phyloP scores from a whole-genome alignment of 2,329 filamentous ascomycete species.

The Epichloe elymi region DNA sequence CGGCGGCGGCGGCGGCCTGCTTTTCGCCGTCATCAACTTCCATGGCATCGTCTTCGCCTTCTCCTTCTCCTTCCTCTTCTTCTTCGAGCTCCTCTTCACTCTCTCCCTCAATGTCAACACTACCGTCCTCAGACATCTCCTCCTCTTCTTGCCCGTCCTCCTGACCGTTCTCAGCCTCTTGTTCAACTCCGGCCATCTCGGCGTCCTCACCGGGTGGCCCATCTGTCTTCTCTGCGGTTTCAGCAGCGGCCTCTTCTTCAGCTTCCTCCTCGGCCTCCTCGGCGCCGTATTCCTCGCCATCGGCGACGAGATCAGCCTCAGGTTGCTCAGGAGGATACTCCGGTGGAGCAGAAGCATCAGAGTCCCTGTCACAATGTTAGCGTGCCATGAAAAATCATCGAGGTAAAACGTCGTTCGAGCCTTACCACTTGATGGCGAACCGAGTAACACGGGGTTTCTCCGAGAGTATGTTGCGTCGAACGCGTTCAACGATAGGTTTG shows the following conservation, averaged over 20 bases:
- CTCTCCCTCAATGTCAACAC: constrained; percentile 68
- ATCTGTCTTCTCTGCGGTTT: constrained; percentile 31
- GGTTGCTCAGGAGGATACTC: constrained; percentile 97
- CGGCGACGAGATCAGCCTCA: constrained; percentile 74
- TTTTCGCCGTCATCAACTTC: constrained; percentile 33
- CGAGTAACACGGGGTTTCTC: constrained; percentile 96
- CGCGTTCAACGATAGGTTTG: constrained; percentile 85
- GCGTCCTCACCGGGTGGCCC: constrained; percentile 43
- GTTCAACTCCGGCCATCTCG: constrained; percentile 62
- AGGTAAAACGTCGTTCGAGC: constrained; percentile 6
- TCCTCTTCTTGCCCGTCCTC: constrained; percentile 46
- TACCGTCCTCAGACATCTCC: constrained; percentile 58
- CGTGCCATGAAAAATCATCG: not conserved
- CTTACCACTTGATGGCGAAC: constrained; percentile 97
- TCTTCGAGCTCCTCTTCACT: constrained; percentile 60
- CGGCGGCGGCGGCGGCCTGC: constrained; percentile 15
- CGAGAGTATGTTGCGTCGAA: constrained; percentile 81
- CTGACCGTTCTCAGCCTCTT: constrained; percentile 21
- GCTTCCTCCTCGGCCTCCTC: constrained; percentile 71
- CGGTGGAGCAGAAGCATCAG: constrained; percentile 88
- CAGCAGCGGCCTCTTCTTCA: constrained; percentile 40
- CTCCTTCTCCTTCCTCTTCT: constrained; percentile 37
- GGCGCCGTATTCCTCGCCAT: constrained; percentile 82
- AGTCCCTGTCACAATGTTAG: constrained; percentile 52
- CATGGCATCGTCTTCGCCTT: constrained; percentile 31